Evolutionary conservation across 1,139 yeast genomes (phyloP).

Genomic region (Hyphopichia pseudoburtonii): DNA sequence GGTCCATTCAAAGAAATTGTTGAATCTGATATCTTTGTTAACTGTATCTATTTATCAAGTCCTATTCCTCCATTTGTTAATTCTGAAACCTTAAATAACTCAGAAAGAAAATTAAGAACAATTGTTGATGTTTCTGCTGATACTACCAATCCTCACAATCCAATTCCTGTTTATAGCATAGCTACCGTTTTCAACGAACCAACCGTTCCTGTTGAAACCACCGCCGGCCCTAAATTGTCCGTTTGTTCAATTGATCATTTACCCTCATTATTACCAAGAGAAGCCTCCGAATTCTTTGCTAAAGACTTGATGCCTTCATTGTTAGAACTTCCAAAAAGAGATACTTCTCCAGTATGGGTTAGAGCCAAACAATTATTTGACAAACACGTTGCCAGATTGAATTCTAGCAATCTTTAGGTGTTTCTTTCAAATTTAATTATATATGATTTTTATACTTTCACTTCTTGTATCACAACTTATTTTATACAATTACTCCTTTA

Average conservation of each 20-base stretch:
- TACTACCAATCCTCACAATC: slow-evolving; percentile 97
- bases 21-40: slow-evolving; percentile 82
- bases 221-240: slow-evolving; percentile 79
- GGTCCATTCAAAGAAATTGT: slow-evolving; percentile 96
- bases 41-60: slow-evolving; percentile 90
- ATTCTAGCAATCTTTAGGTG: background rate
- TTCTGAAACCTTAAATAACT: slow-evolving; percentile 60
- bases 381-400: slow-evolving; percentile 72
- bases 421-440: too few species aligned
- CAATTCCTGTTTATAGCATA: slow-evolving; percentile 86
- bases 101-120: slow-evolving; percentile 75
- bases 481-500: background rate
- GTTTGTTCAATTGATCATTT: slow-evolving; percentile 97
- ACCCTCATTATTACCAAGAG: slow-evolving; percentile 94
- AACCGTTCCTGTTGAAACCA: slow-evolving; percentile 77
- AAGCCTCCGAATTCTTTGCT: slow-evolving; percentile 89
- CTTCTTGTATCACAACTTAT: too few species aligned
- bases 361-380: slow-evolving; percentile 82
- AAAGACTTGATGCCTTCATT: slow-evolving; percentile 85
- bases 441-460: too few species aligned
- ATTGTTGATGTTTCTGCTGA: slow-evolving; percentile 98
- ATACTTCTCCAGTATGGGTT: slow-evolving; percentile 85
- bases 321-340: slow-evolving; percentile 77
- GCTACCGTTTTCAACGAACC: slow-evolving; percentile 92
- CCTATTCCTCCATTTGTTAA: slow-evolving; percentile 93